Conservation (phyloP, 176 grass and related monocot genomes). For the Coix lacrymajobi region DNA sequence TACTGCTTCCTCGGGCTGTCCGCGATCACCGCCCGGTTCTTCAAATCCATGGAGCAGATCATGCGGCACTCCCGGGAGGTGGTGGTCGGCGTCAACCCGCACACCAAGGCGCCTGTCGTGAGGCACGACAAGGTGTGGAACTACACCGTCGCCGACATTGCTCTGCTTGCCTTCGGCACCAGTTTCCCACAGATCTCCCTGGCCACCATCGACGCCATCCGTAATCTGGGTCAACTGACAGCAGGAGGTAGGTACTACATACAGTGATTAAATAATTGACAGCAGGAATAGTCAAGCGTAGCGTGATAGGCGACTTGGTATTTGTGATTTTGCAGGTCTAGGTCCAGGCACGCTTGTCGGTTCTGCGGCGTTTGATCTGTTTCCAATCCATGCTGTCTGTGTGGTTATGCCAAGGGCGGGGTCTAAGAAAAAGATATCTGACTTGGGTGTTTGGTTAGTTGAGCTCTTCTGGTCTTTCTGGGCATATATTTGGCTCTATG, state of each 20-base stretch:
- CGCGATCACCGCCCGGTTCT: conserved; percentile 66
- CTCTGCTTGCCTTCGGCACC: conserved; percentile 88
- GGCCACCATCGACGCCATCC: conserved; percentile 76
- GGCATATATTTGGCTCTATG: conserved; percentile 85
- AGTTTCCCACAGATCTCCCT: conserved; percentile 95
- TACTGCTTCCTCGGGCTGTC: conserved; percentile 87
- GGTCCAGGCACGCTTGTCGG: conserved; percentile 88
- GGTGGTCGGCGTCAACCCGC: conserved; percentile 37
- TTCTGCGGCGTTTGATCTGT: conserved; percentile 87
- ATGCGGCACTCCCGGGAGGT: conserved; percentile 53
- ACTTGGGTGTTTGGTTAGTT: conserved; percentile 86
- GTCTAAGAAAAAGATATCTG: conserved; percentile 81
- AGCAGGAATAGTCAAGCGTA: not conserved
- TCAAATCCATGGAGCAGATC: conserved; percentile 82
- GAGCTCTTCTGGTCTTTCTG: conserved; percentile 90
- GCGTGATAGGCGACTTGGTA: not conserved
- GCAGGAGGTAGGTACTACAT: conserved; percentile 85
- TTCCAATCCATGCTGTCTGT: conserved; percentile 87
- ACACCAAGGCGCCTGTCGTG: conserved; percentile 20
- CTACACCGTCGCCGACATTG: conserved; percentile 76
- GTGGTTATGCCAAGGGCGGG: conserved; percentile 70
- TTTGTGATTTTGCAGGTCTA: conserved; percentile 47
- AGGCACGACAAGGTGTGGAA: conserved; percentile 85
- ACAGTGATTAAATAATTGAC: not conserved
- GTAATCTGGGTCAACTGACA: conserved; percentile 60